Base-by-base conservation (phyloP, 2,329 filamentous ascomycete genomes). In the Exophiala phaeomuriformis region DNA sequence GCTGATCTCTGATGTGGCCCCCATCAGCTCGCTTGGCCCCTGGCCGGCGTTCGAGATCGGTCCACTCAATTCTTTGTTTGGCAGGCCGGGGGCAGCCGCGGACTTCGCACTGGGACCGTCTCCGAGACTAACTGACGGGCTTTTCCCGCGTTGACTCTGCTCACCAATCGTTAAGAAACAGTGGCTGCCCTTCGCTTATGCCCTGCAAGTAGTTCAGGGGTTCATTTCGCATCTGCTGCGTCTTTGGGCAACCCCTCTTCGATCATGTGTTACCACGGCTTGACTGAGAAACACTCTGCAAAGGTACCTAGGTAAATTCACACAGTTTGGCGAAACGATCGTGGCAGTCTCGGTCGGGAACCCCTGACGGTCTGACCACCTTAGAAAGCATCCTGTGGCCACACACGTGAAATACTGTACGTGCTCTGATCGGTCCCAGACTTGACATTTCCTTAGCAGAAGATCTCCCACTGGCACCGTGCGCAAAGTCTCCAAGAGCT, bases 1-100 rank as follows among this genome's bases (percentile, higher is more conserved):
- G 46, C 51, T 53, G 51, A 35, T 28, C 39, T 39, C 30, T 4
- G 39, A 27, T 30, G 30, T 42, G 32, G 28, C 40, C 51, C 19
- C 40, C 31, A 12, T 27, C 32, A 12, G 32, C 40, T 41, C 19
- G 39, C 6, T 28, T 41, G 39, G 33, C 33, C 39, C 39, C 39
- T 28, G 33, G 28, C 28, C 45, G 35, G 31, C 4, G 42, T 1
- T 1, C 40, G 28, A 27, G 5, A 28, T 28, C 3, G 4, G 5
- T 41, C 39, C 39, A 41, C 39, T 41, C 28, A 10, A 41, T 28
- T 41, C 5, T 41, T 41, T 41, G 39, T 41, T 41, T 41, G 39
- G 28, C 39, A 41, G 39, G 12, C 28, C 39, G 39, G 39, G 39
- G 12, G 9, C 19, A 9, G 12, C 12, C 3, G 39, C 12, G 39